Evolutionary conservation across 2,329 filamentous ascomycete species (phyloP).

Genomic region (Fusarium decemcellulare): DNA sequence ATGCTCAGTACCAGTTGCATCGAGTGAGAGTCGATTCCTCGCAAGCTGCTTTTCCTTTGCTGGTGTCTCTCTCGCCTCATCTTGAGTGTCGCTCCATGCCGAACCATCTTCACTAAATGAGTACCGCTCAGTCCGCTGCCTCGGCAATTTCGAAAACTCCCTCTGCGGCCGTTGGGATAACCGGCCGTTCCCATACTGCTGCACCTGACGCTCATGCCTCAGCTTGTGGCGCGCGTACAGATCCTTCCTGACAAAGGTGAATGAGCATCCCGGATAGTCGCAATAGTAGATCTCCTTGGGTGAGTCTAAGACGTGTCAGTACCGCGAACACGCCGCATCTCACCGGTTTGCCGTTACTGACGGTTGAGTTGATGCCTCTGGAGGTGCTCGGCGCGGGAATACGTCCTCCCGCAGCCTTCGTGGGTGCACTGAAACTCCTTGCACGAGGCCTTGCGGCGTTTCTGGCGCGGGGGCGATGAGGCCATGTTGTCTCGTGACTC

Average conservation of each 20-base stretch:
- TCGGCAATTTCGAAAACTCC: constrained; percentile 41
- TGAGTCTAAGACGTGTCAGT: constrained; percentile 43
- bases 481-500: constrained; percentile 41
- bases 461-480: constrained; percentile 48
- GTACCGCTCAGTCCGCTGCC: constrained; percentile 40
- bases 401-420: constrained; percentile 48
- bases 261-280: constrained; percentile 47
- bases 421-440: constrained; percentile 50
- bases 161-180: constrained; percentile 45
- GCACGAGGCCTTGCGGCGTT: constrained; percentile 49
- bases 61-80: constrained; percentile 42
- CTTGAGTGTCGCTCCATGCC: constrained; percentile 47
- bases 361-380: constrained; percentile 48
- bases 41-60: constrained; percentile 27
- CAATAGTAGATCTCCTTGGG: constrained; percentile 50
- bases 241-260: constrained; percentile 48
- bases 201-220: constrained; percentile 45
- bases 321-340: background rate
- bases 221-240: constrained; percentile 47
- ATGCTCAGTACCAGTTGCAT: constrained; percentile 14
- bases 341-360: constrained; percentile 17
- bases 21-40: constrained; percentile 25
- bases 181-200: constrained; percentile 46
- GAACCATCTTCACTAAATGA: constrained; percentile 48
- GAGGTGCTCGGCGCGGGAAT: constrained; percentile 47